phyloP scores from a whole-genome alignment of 768 basidiomycete species.

The Boletellus ananas region DNA sequence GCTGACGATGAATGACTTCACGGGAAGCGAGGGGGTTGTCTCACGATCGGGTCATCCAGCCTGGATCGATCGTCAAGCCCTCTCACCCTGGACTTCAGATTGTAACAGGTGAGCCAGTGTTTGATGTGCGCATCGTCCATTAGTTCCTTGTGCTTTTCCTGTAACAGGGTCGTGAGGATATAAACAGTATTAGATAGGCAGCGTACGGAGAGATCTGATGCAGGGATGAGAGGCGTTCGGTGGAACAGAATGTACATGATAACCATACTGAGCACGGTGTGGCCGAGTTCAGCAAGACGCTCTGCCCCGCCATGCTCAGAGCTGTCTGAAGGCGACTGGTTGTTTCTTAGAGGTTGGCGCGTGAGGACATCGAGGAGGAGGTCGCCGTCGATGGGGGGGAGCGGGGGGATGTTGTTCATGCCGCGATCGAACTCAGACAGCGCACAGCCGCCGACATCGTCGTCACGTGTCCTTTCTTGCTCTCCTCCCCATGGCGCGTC shows the following conservation, averaged over 20 bases:
- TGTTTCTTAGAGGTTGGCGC: conserved; percentile 39
- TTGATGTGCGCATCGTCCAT: conserved; percentile 40
- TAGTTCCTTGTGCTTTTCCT: conserved; percentile 26
- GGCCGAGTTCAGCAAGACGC: conserved; percentile 58
- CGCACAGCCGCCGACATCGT: neutral
- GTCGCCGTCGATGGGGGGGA: conserved; percentile 56
- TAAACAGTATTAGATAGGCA: neutral
- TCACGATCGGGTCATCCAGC: conserved; percentile 38
- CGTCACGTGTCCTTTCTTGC: conserved; percentile 17
- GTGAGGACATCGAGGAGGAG: conserved; percentile 58
- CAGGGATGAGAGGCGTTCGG: conserved; percentile 41
- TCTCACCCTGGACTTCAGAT: conserved; percentile 51
- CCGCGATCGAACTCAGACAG: neutral
- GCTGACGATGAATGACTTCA: conserved; percentile 5
- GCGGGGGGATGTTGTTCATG: conserved; percentile 39
- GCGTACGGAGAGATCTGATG: conserved; percentile 44
- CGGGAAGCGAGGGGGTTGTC: neutral
- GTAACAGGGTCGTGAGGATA: conserved; percentile 1
- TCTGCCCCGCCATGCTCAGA: conserved; percentile 52
- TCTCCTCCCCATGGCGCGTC: conserved; percentile 23
- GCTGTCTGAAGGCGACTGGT: conserved; percentile 34
- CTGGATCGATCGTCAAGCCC: conserved; percentile 35
- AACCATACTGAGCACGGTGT: conserved; percentile 47
- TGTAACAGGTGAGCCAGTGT: conserved; percentile 50
- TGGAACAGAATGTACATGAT: conserved; percentile 50